A percentile compares a stretch with the other conserved stretches of the same genome.
Conservation (phyloP, 495 filamentous ascomycete species). For the Aspergillus nanangensis region DNA sequence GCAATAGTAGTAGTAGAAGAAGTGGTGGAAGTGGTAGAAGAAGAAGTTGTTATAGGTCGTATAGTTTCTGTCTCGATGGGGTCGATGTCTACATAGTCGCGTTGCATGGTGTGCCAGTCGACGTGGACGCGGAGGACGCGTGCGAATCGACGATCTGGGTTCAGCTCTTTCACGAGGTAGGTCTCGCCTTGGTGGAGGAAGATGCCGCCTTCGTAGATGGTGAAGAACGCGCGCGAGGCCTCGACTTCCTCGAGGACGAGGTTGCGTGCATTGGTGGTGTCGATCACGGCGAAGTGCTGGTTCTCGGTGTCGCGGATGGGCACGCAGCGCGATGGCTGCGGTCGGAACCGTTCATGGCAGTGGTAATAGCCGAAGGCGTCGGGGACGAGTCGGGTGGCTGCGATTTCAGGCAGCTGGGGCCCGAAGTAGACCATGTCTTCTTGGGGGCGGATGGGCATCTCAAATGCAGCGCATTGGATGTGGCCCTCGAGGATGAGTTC, state of each 20-base stretch:
- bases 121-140: constrained; percentile 77
- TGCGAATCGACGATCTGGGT: constrained; percentile 70
- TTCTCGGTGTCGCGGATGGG: constrained; percentile 92
- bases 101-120: constrained; percentile 91
- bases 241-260: constrained; percentile 92
- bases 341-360: constrained; percentile 83
- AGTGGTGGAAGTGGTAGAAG: no score
- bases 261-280: constrained; percentile 79
- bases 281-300: constrained; percentile 87
- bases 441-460: constrained; percentile 80
- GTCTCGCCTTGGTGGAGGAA: constrained; percentile 93
- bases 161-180: constrained; percentile 88
- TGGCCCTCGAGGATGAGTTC: constrained; percentile 90
- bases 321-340: constrained; percentile 75
- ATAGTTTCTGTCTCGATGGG: constrained; percentile 83
- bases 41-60: constrained; percentile 49
- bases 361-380: constrained; percentile 82
- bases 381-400: constrained; percentile 66
- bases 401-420: constrained; percentile 65
- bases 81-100: constrained; percentile 94
- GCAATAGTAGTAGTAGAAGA: no score
- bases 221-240: constrained; percentile 90
- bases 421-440: constrained; percentile 81
- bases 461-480: constrained; percentile 91
- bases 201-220: constrained; percentile 94